Evolutionary conservation across 23 red algal species (phyloP).

Genomic region (Gracilaria gracilis): DNA sequence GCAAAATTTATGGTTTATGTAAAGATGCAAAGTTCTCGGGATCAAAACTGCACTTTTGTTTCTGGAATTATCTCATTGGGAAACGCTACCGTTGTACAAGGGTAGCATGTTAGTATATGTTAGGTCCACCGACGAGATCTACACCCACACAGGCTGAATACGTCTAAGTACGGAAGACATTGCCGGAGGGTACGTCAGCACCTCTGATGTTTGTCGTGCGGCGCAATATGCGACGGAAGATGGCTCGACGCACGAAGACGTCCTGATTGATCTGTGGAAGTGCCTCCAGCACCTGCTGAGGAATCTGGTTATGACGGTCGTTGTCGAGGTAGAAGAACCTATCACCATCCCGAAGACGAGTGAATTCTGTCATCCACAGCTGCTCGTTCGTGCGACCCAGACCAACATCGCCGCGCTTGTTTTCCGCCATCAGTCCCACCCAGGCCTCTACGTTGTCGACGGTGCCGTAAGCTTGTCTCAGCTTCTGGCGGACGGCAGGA

Average conservation of each 20-base stretch:
- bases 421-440: conserved; percentile 34
- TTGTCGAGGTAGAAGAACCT: conserved; percentile 44
- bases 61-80: too few species aligned
- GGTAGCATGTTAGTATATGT: too few species aligned
- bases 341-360: conserved; percentile 33
- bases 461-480: background rate
- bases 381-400: conserved; percentile 15
- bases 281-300: background rate
- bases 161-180: conserved; percentile 1
- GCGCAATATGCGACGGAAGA: background rate
- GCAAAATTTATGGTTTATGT: too few species aligned
- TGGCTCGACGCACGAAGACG: background rate
- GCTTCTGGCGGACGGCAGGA: background rate
- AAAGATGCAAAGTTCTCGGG: too few species aligned
- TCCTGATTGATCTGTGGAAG: background rate
- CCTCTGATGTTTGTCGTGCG: background rate
- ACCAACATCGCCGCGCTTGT: background rate
- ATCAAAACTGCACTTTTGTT: too few species aligned
- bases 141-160: too few species aligned
- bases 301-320: background rate
- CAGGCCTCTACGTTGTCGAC: conserved; percentile 42
- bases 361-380: conserved; percentile 30
- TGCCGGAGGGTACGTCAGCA: background rate
- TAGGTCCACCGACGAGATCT: too few species aligned
- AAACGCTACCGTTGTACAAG: too few species aligned